phyloP scores from a whole-genome alignment of 768 basidiomycete species.

The Ramaria sp. region DNA sequence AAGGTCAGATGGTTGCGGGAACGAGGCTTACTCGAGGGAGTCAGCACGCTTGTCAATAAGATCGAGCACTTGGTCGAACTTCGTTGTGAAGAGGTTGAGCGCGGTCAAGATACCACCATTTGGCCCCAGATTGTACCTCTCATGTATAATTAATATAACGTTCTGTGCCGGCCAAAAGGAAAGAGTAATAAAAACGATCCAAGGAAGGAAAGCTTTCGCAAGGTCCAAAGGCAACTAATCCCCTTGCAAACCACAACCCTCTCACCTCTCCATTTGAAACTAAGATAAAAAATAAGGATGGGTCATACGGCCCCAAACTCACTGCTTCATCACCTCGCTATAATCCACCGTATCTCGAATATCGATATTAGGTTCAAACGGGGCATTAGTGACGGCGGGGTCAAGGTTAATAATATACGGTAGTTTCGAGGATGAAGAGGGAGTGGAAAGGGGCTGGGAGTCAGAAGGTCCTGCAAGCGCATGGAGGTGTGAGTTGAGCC shows the following conservation, averaged over 20 bases:
- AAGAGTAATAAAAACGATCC: neutral
- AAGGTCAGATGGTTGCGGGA: neutral
- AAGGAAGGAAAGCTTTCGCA: no score
- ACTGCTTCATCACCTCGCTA: conserved; percentile 99
- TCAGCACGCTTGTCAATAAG: conserved; percentile 88
- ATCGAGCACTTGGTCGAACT: conserved; percentile 92
- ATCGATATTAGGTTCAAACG: conserved; percentile 95
- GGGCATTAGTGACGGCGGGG: conserved; percentile 84
- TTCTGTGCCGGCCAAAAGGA: neutral
- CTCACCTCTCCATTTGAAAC: conserved; percentile 3
- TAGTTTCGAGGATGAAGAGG: conserved; percentile 21
- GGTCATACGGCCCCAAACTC: conserved; percentile 28
- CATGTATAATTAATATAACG: neutral
- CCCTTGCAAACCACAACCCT: neutral
- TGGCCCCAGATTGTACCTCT: conserved; percentile 93
- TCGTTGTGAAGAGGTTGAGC: conserved; percentile 95
- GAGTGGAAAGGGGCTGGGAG: no score
- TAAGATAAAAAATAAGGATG: no score
- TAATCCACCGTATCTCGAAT: conserved; percentile 97
- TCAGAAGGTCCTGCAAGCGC: conserved; percentile 38
- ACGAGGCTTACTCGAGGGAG: conserved; percentile 67
- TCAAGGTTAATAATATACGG: conserved; percentile 98
- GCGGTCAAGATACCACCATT: conserved; percentile 98
- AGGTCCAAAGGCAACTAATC: no score
- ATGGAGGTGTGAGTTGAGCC: conserved; percentile 88